These are phyloP conservation scores for Ramaria sp. DNA, from an alignment of 768 basidiomycete species.

Conservation along the genomic window DNA sequence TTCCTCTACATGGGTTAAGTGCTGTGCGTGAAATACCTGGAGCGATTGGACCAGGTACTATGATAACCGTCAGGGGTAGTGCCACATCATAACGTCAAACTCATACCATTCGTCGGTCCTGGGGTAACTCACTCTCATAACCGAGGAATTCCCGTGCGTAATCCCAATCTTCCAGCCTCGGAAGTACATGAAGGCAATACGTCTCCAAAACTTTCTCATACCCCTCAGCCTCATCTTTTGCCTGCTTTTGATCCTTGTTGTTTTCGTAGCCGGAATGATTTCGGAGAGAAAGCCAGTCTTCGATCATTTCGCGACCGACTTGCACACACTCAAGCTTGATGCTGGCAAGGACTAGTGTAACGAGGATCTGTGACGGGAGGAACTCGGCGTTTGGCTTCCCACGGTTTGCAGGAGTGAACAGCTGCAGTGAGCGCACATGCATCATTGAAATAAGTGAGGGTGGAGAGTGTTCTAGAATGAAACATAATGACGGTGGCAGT, in stretches of 20 bases:
- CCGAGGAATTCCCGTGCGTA: slow-evolving; percentile 68
- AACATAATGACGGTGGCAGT: slow-evolving; percentile 43
- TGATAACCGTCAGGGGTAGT: slow-evolving; percentile 3
- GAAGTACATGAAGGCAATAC: slow-evolving; percentile 65
- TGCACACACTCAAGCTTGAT: slow-evolving; percentile 54
- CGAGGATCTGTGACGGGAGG: slow-evolving; percentile 59
- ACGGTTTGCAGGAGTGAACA: slow-evolving; percentile 46
- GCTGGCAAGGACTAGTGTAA: slow-evolving; percentile 60
- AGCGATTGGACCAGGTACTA: slow-evolving; percentile 10
- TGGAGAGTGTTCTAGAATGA: slow-evolving; percentile 45
- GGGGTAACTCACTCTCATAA: slow-evolving; percentile 57
- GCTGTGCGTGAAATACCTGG: slow-evolving; percentile 13
- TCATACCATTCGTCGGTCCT: slow-evolving; percentile 40
- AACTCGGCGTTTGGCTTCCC: slow-evolving; percentile 38
- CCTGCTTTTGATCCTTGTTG: slow-evolving; percentile 18
- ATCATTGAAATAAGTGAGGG: slow-evolving; percentile 45
- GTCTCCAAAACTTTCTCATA: slow-evolving; percentile 70
- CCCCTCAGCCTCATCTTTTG: slow-evolving; percentile 26
- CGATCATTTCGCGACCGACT: slow-evolving; percentile 53
- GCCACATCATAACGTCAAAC: slow-evolving; percentile 12
- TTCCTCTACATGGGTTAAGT: slow-evolving; percentile 23
- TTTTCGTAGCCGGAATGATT: slow-evolving; percentile 25
- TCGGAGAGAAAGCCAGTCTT: slow-evolving; percentile 67
- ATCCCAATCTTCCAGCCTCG: slow-evolving; percentile 68
- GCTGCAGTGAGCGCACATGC: slow-evolving; percentile 51